Evolutionary conservation across 805 yeast genomes (phyloP).

Genomic region (Hanseniaspora clermontiae): DNA sequence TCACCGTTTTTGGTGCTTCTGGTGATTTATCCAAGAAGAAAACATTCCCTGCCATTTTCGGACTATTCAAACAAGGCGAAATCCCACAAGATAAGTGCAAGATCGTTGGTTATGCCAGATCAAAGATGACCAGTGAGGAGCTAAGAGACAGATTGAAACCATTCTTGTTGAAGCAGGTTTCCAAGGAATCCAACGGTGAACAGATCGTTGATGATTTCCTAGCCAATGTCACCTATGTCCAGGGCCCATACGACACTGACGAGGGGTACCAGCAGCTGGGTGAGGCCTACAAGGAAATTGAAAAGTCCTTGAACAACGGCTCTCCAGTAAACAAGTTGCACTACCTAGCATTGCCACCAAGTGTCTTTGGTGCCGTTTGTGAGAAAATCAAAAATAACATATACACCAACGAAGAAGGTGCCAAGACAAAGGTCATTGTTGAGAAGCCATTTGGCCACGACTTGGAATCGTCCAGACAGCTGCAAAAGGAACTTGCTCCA

Average conservation of each 20-base stretch:
- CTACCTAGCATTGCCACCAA: slow-evolving; percentile 91
- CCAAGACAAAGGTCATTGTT: slow-evolving; percentile 69
- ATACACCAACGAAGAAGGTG: slow-evolving; percentile 44
- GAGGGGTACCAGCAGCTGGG: slow-evolving; percentile 59
- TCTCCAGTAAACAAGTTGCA: slow-evolving; percentile 57
- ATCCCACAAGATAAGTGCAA: slow-evolving; percentile 49
- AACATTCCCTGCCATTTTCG: slow-evolving; percentile 79
- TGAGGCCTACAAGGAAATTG: slow-evolving; percentile 45
- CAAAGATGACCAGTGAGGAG: slow-evolving; percentile 54
- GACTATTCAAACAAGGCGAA: slow-evolving; percentile 62
- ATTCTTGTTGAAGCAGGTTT: slow-evolving; percentile 37
- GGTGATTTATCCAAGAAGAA: slow-evolving; percentile 94
- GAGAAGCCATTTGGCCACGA: slow-evolving; percentile 98
- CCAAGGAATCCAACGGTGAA: slow-evolving; percentile 20
- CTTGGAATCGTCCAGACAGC: slow-evolving; percentile 58
- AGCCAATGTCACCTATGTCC: slow-evolving; percentile 49
- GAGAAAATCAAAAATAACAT: slow-evolving; percentile 53
- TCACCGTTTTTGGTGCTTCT: slow-evolving; percentile 86
- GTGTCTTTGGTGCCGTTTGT: slow-evolving; percentile 74
- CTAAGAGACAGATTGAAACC: slow-evolving; percentile 54
- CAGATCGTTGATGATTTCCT: slow-evolving; percentile 51
- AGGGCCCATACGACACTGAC: slow-evolving; percentile 68
- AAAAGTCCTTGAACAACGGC: slow-evolving; percentile 29
- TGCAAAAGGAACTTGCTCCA: slow-evolving; percentile 71
- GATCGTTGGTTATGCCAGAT: slow-evolving; percentile 87